phyloP scores from a whole-genome alignment of 2,329 filamentous ascomycete species.

The Colletotrichum limetticola region DNA sequence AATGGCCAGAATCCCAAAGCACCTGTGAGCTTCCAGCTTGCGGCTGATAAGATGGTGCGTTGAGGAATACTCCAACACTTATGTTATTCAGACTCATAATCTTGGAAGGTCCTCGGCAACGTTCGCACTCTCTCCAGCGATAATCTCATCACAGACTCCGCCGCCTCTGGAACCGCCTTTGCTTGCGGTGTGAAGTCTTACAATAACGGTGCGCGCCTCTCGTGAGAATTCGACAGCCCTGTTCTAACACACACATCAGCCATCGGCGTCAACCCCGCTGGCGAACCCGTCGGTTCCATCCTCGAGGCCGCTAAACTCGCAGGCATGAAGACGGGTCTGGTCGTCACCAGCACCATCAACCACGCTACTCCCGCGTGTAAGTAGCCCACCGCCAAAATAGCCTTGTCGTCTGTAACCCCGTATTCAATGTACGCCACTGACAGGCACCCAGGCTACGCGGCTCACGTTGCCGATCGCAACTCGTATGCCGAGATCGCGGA shows the following conservation, averaged over 20 bases:
- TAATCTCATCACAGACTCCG: conserved; percentile 53
- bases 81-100: neutral
- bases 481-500: conserved; percentile 49
- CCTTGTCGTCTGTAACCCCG: neutral
- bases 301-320: conserved; percentile 52
- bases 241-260: conserved; percentile 33
- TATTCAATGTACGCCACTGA: neutral
- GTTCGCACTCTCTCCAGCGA: conserved; percentile 43
- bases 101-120: conserved; percentile 42
- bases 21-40: conserved; percentile 37
- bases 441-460: conserved; percentile 40
- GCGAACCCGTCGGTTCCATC: conserved; percentile 48
- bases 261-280: conserved; percentile 46
- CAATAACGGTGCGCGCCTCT: conserved; percentile 41
- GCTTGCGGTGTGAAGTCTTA: conserved; percentile 51
- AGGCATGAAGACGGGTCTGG: conserved; percentile 52
- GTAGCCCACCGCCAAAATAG: neutral
- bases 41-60: conserved; percentile 37
- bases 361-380: conserved; percentile 45
- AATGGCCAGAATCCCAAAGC: conserved; percentile 36
- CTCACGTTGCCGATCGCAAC: conserved; percentile 47
- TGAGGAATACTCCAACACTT: neutral
- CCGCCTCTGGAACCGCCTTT: conserved; percentile 51
- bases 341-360: conserved; percentile 53
- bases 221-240: too few species aligned